Base-by-base conservation (phyloP, 257 asterid species). In the Capsicum baccatum region DNA sequence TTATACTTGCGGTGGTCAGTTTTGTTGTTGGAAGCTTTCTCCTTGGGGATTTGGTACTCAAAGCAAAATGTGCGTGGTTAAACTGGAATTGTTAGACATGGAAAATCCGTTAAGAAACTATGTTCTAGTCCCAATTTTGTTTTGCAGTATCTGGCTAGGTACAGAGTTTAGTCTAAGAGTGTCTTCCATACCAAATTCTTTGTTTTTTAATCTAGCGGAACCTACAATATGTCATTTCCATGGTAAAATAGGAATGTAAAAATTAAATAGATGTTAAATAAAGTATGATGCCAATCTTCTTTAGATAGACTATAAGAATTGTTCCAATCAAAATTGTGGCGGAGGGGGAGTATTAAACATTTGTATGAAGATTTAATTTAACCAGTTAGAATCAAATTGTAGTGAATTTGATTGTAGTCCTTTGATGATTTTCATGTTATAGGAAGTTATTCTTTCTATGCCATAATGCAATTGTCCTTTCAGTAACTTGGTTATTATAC, bases 211-310 rank as follows among this genome's bases (percentile, higher is more conserved):
- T 74, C 39, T 74, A 48, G 80, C 35, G 44, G 80, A 44, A 48
- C 35, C 19, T 74, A 48, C 80, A 48, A 6, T 42, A 48, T 6
- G 8, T 1, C 80, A 74, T 50, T 42, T 74, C 80, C 16, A 48
- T 50, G n/a, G 60, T 74, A 8, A 50, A 19, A 74, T 74, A 50
- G 60, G 80, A 74, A n/a, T 74, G 59, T 74, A 74, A 48, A 17
- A 48, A 48, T 48, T 74, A 50, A 39, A n/a, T 74, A 50, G 60
- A 5, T 73, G 33, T 50, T 47, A 47, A 48, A 47, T 68, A 39
- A 11, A 66, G 42, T 47, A n/a, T 6, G 80, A 50, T 48, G n/a
- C 19, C 80, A 6, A 66, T 74, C 8, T 19, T 74, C 21, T 19
- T 73, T 59, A 73, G 19, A 74, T 47, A 19, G 44, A 12, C 60